Evolutionary conservation across 2,329 filamentous ascomycete species (phyloP).

Genomic region (Arthrobotrys conoides): DNA sequence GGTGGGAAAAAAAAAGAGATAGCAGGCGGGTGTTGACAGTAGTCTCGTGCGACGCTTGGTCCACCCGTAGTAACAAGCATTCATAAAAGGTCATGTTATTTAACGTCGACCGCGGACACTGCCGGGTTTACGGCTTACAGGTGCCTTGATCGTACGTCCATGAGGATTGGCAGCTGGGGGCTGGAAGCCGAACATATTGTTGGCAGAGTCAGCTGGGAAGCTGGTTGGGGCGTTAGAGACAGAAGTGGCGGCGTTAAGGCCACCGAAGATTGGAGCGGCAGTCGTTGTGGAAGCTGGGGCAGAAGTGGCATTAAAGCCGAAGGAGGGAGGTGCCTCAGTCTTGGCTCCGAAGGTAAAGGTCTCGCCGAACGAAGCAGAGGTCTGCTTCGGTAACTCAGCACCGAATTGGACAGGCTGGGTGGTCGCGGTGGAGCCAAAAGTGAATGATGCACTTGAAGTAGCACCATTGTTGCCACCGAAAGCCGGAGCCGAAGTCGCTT

Average conservation of each 20-base stretch:
- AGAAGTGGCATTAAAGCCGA: conserved; percentile 34
- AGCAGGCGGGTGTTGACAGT: background rate
- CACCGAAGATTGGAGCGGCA: conserved; percentile 36
- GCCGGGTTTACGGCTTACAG: conserved; percentile 50
- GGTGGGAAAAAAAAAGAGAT: background rate
- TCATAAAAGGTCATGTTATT: background rate
- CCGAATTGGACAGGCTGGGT: conserved; percentile 46
- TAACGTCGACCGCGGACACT: conserved; percentile 52
- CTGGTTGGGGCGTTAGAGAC: conserved; percentile 17
- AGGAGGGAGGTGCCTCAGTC: conserved; percentile 36
- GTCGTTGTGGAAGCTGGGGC: conserved; percentile 32
- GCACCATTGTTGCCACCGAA: conserved; percentile 47
- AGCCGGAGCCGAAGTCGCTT: conserved; percentile 31
- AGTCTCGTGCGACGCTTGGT: background rate
- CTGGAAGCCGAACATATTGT: conserved; percentile 52
- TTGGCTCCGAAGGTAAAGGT: conserved; percentile 34
- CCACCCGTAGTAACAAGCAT: conserved; percentile 4
- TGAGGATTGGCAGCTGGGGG: conserved; percentile 38
- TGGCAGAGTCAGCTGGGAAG: conserved; percentile 7
- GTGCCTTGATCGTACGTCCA: conserved; percentile 49
- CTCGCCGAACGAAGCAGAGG: conserved; percentile 44
- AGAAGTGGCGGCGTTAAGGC: conserved; percentile 28
- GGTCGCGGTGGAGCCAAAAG: conserved; percentile 55
- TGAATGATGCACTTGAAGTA: conserved; percentile 54
- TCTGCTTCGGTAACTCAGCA: conserved; percentile 38